phyloP scores from a whole-genome alignment of 2,329 filamentous ascomycete genomes.

The Rutstroemia sp. region DNA sequence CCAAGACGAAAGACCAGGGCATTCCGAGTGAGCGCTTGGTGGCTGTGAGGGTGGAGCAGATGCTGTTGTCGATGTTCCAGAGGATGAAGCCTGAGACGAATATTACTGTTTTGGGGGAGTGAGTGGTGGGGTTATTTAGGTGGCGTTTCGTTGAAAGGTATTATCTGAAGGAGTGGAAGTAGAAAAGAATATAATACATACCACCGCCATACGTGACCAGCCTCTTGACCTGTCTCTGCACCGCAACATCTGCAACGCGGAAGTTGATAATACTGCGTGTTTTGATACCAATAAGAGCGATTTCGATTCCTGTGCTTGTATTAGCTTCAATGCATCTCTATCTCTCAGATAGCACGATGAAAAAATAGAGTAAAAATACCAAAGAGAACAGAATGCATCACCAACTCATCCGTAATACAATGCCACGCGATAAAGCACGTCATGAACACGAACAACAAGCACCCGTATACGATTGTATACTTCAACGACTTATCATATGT shows the following conservation, averaged over 20 bases:
- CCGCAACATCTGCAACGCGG: slow-evolving; percentile 18
- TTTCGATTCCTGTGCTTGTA: slow-evolving; percentile 15
- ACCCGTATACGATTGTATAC: slow-evolving; percentile 40
- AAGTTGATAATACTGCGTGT: slow-evolving; percentile 24
- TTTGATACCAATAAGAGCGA: slow-evolving; percentile 15
- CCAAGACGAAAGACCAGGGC: slow-evolving; percentile 48
- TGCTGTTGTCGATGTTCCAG: slow-evolving; percentile 50
- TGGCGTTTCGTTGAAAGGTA: no score
- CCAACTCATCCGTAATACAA: slow-evolving; percentile 17
- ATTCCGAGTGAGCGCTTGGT: slow-evolving; percentile 40
- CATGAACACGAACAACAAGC: slow-evolving; percentile 35
- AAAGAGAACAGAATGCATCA: slow-evolving; percentile 17
- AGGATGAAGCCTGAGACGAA: slow-evolving; percentile 42
- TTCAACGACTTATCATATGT: slow-evolving; percentile 35
- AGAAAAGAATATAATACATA: slow-evolving; percentile 8
- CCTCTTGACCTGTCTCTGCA: slow-evolving; percentile 21
- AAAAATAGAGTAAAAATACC: slow-evolving; percentile 5
- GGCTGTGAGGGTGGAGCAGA: slow-evolving; percentile 40
- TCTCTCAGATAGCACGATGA: background rate
- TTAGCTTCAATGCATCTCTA: background rate
- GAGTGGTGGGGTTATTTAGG: no score
- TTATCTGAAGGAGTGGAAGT: no score
- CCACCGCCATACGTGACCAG: slow-evolving; percentile 21
- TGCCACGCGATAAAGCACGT: slow-evolving; percentile 35
- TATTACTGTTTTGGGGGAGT: slow-evolving; percentile 16